phyloP scores from a whole-genome alignment of 2,329 filamentous ascomycete species.

The Tolypocladium endophyticum region DNA sequence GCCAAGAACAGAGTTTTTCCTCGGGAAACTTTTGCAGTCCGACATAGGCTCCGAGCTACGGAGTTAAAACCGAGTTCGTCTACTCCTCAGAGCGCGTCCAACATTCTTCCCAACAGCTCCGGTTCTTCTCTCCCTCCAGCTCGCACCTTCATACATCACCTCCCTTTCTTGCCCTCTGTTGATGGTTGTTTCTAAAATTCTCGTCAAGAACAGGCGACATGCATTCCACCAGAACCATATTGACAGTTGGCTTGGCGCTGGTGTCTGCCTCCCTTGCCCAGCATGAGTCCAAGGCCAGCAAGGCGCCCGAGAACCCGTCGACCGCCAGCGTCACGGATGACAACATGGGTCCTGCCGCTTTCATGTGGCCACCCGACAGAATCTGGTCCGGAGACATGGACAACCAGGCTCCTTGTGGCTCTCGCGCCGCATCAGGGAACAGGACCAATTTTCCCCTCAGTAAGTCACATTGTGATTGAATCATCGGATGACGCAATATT shows the following conservation, averaged over 20 bases:
- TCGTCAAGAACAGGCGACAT: not conserved
- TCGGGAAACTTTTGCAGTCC: not conserved
- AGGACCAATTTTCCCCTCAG: constrained; percentile 41
- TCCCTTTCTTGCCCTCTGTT: not conserved
- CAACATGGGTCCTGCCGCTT: constrained; percentile 34
- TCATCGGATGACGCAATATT: not conserved
- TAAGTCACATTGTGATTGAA: constrained; percentile 9
- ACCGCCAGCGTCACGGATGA: not conserved
- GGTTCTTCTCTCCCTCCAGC: not conserved
- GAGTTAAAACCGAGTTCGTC: not conserved
- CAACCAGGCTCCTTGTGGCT: constrained; percentile 43
- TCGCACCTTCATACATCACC: too few species aligned
- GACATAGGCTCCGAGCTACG: not conserved
- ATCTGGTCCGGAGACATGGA: constrained; percentile 37
- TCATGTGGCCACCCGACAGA: constrained; percentile 44
- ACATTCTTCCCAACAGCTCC: not conserved
- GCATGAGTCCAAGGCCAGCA: not conserved
- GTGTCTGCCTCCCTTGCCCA: not conserved
- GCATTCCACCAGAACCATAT: not conserved
- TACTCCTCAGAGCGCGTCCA: not conserved
- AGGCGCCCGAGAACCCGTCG: constrained; percentile 1
- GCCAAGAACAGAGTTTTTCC: not conserved
- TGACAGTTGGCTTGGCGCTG: constrained; percentile 1
- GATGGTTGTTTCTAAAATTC: not conserved
- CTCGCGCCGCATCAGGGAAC: constrained; percentile 20